Evolutionary conservation across 768 basidiomycete genomes (phyloP).

Genomic region (Leccinum uliginosum): DNA sequence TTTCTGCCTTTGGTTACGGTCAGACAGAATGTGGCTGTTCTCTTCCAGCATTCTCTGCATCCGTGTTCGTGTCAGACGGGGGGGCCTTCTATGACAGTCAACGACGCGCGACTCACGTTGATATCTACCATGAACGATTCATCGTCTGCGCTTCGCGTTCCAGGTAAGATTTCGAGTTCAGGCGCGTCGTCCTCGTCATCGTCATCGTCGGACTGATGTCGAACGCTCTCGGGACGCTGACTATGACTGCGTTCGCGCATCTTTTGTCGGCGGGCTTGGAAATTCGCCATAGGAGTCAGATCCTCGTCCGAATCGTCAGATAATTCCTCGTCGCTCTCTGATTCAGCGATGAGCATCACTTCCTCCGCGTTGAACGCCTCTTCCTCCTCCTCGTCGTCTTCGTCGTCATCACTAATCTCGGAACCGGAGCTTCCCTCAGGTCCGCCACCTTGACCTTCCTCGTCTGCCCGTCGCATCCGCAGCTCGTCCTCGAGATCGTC

Average conservation of each 20-base stretch:
- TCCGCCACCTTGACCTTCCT: conserved; percentile 30
- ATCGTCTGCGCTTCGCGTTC: conserved; percentile 47
- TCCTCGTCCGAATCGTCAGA: conserved; percentile 30
- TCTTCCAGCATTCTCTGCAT: conserved; percentile 59
- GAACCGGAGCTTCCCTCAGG: conserved; percentile 23
- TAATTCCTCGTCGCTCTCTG: conserved; percentile 19
- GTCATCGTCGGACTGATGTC: conserved; percentile 20
- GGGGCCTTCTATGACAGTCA: too few relatives aligned
- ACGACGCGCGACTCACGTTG: conserved; percentile 38
- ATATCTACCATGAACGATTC: conserved; percentile 54
- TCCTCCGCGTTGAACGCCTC: conserved; percentile 44
- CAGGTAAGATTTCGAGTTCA: conserved; percentile 14
- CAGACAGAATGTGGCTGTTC: conserved; percentile 44
- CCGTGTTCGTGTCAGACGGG: conserved; percentile 32
- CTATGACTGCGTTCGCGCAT: conserved; percentile 25
- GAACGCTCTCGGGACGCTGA: conserved; percentile 9
- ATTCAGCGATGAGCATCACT: conserved; percentile 37
- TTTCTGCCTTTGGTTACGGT: conserved; percentile 43
- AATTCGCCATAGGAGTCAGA: conserved; percentile 30
- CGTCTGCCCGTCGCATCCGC: conserved; percentile 47
- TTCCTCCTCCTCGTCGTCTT: conserved; percentile 28
- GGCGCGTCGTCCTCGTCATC: conserved; percentile 23
- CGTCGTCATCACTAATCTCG: conserved; percentile 30
- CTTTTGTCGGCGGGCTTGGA: conserved; percentile 34
- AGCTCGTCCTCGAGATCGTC: conserved; percentile 61